Conservation (phyloP, 2,329 filamentous ascomycete species). For the Scytalidium lignicola region DNA sequence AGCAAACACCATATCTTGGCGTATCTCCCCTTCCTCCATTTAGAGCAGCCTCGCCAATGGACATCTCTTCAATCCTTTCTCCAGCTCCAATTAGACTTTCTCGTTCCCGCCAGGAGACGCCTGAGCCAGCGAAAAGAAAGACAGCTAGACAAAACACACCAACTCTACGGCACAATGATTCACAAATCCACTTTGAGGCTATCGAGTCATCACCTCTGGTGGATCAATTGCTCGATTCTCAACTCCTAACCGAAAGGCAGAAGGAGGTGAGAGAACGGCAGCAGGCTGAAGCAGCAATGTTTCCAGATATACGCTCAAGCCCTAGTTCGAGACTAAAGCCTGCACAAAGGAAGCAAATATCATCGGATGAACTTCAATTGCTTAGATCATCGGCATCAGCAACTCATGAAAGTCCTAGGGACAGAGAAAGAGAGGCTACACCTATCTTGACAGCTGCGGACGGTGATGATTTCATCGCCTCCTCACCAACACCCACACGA, state of each 20-base stretch:
- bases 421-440: conserved; percentile 18
- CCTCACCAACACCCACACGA: conserved; percentile 49
- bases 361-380: conserved; percentile 12
- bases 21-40: conserved; percentile 42
- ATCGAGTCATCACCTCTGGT: conserved; percentile 56
- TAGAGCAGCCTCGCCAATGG: conserved; percentile 48
- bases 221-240: conserved; percentile 53
- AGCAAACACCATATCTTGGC: conserved; percentile 7
- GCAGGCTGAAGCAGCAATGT: conserved; percentile 57
- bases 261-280: conserved; percentile 73
- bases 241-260: conserved; percentile 73
- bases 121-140: conserved; percentile 31
- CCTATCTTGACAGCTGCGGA: conserved; percentile 20
- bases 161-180: conserved; percentile 70
- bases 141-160: conserved; percentile 35
- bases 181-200: conserved; percentile 71
- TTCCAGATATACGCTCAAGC: conserved; percentile 61
- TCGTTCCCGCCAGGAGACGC: conserved; percentile 19
- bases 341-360: conserved; percentile 17
- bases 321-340: conserved; percentile 22
- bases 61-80: conserved; percentile 2
- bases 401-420: conserved; percentile 36
- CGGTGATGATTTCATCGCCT: conserved; percentile 37
- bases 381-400: conserved; percentile 28
- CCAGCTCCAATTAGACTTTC: background rate